Conservation (phyloP, 2,329 filamentous ascomycete species). For the Colletotrichum australisinense region DNA sequence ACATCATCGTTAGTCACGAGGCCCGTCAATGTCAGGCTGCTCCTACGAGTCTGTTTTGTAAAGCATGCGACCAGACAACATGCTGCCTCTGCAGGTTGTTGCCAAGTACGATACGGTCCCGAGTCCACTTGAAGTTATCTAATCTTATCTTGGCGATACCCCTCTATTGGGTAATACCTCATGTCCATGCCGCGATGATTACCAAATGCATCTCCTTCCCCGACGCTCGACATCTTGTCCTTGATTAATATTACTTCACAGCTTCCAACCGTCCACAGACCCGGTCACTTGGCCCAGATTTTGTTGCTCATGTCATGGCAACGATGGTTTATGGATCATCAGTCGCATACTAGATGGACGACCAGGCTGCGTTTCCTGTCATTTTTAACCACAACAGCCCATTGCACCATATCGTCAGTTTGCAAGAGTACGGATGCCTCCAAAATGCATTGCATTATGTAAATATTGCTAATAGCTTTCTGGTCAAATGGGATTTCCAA, state of each 20-base stretch:
- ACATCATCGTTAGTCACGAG: neutral
- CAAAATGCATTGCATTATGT: constrained; percentile 24
- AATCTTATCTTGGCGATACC: constrained; percentile 28
- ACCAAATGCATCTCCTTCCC: constrained; percentile 4
- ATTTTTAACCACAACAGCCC: no score
- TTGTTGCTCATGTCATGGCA: neutral
- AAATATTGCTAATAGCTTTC: constrained; percentile 24
- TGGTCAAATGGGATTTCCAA: neutral
- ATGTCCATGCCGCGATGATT: constrained; percentile 4
- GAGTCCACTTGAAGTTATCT: constrained; percentile 16
- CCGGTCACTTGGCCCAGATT: neutral
- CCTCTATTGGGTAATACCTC: constrained; percentile 29
- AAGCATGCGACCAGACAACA: neutral
- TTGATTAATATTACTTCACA: constrained; percentile 6
- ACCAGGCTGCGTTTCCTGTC: no score
- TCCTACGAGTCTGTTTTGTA: neutral
- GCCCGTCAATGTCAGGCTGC: neutral
- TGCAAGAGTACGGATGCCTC: neutral
- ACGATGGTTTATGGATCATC: neutral
- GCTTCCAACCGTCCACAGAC: neutral
- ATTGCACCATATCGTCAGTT: neutral
- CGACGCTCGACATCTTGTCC: constrained; percentile 8
- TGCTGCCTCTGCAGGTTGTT: neutral
- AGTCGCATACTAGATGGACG: neutral
- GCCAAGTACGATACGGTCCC: neutral